Base-by-base conservation (phyloP, 208 protist species). In the Spongospora subterranea region DNA sequence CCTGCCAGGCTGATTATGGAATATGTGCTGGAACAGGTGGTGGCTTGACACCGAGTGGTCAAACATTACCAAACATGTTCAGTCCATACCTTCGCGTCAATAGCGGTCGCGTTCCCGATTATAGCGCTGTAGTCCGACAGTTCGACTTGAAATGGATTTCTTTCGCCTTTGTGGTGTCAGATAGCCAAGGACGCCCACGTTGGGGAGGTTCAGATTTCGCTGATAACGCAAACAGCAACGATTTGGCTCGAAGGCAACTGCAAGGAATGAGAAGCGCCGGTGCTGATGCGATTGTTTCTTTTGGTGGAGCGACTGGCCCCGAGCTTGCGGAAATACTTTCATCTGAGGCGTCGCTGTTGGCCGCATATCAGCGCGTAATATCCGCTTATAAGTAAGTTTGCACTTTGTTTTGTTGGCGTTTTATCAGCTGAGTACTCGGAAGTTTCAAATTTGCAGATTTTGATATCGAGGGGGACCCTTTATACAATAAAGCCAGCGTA, bases 401-500 rank as follows among this genome's bases (percentile, higher is more conserved):
- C 71, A 35, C 71, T n/a, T n/a, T n/a, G n/a, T n/a, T n/a, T n/a
- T n/a, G n/a, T n/a, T 82, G 71, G n/a, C n/a, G 71, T 82, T 6
- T 29, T 24, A 60, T 29, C 50, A 60, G 13, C 50, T 60, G 50
- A 60, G 50, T n/a, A 60, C 50, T 60, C 50, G 24, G 6, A 6
- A 24, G 50, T 60, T 82, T 82, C n/a, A 43, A 45, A 43, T 82
- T 82, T 43, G 71, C n/a, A 20, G 71, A 82, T 82, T 82, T 82
- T n/a, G 71, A 82, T n/a, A 82, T 82, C 71, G 71, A 82, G n/a
- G 71, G 71, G 17, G 71, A 82, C 17, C 11, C 40, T 35, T 43
- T 82, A n/a, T 6, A 6, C 71, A n/a, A 82, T n/a, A 13, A 20
- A 6, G 71, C 40, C 71, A 82, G 17, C 71, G 35, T 39, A 20